Conservation (phyloP, 495 filamentous ascomycete genomes). For the Cudoniella acicularis region DNA sequence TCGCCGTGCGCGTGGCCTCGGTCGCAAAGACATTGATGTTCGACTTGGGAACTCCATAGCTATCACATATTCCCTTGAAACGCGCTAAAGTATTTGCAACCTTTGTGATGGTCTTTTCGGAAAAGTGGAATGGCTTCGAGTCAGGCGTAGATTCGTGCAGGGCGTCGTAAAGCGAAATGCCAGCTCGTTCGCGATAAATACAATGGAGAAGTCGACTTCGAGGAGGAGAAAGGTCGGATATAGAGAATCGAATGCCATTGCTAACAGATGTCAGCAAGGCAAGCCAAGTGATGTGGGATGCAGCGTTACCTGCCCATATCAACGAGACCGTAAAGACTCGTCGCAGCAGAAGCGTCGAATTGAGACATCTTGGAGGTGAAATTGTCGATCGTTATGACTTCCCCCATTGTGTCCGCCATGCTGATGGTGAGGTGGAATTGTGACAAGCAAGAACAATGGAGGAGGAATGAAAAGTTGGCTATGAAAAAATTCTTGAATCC, state of each 20-base stretch:
- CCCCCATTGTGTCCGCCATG: slow-evolving; percentile 22
- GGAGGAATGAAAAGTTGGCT: too few relatives aligned
- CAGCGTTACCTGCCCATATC: slow-evolving; percentile 68
- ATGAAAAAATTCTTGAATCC: too few relatives aligned
- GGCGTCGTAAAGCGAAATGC: slow-evolving; percentile 88
- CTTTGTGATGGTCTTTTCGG: slow-evolving; percentile 53
- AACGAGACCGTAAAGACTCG: slow-evolving; percentile 54
- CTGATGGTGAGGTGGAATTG: not conserved
- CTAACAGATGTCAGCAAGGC: slow-evolving; percentile 38
- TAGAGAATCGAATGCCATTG: slow-evolving; percentile 93
- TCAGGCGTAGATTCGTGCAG: slow-evolving; percentile 40
- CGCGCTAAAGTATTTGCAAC: slow-evolving; percentile 63
- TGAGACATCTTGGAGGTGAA: slow-evolving; percentile 42
- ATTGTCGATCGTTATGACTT: slow-evolving; percentile 49
- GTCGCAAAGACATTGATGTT: slow-evolving; percentile 79
- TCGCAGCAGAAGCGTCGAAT: slow-evolving; percentile 34
- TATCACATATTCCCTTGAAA: slow-evolving; percentile 67
- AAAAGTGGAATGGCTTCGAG: slow-evolving; percentile 53
- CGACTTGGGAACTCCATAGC: slow-evolving; percentile 56
- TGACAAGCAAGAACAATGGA: too few relatives aligned
- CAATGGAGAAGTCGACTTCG: slow-evolving; percentile 69
- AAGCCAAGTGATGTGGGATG: not conserved
- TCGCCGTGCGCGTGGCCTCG: slow-evolving; percentile 80
- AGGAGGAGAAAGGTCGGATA: slow-evolving; percentile 71
- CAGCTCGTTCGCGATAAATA: slow-evolving; percentile 70